These are phyloP conservation scores for Parmelia sp. DNA, from an alignment of 495 filamentous ascomycete genomes.

Conservation along the genomic window DNA sequence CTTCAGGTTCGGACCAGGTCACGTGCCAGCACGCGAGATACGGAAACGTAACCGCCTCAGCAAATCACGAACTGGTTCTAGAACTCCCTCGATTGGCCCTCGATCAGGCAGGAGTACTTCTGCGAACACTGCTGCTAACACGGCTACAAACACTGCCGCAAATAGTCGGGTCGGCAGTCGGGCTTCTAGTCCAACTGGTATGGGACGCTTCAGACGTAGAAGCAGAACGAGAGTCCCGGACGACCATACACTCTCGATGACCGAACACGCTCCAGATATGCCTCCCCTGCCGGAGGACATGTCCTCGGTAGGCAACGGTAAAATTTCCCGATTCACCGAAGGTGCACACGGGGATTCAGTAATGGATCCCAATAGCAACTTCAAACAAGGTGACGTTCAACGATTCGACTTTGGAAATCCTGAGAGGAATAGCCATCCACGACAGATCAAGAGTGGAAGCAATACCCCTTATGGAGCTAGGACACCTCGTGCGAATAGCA, in stretches of 20 bases:
- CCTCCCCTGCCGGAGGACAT: conserved; percentile 12
- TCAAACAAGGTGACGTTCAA: conserved; percentile 11
- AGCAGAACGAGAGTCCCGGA: conserved; percentile 13
- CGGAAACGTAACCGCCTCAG: conserved; percentile 24
- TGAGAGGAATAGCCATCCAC: not conserved
- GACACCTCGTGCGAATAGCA: not conserved
- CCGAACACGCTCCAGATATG: conserved; percentile 10
- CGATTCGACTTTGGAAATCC: conserved; percentile 11
- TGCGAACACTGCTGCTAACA: not conserved
- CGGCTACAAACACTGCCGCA: not conserved
- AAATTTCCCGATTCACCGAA: conserved; percentile 14
- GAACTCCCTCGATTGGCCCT: conserved; percentile 14
- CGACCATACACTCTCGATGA: not conserved
- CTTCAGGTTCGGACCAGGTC: conserved; percentile 29
- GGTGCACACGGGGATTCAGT: conserved; percentile 7
- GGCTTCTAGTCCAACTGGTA: conserved; percentile 7
- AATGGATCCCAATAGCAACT: not conserved
- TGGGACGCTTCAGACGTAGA: conserved; percentile 12
- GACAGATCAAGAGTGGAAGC: conserved; percentile 3
- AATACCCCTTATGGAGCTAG: conserved; percentile 1
- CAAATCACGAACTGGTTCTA: conserved; percentile 19
- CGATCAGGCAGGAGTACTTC: conserved; percentile 7
- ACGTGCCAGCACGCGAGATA: conserved; percentile 23
- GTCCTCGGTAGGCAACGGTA: not conserved
- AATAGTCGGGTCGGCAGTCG: conserved; percentile 11